phyloP scores from a whole-genome alignment of 2,329 filamentous ascomycete species.

The Leptoxyphium fumago region DNA sequence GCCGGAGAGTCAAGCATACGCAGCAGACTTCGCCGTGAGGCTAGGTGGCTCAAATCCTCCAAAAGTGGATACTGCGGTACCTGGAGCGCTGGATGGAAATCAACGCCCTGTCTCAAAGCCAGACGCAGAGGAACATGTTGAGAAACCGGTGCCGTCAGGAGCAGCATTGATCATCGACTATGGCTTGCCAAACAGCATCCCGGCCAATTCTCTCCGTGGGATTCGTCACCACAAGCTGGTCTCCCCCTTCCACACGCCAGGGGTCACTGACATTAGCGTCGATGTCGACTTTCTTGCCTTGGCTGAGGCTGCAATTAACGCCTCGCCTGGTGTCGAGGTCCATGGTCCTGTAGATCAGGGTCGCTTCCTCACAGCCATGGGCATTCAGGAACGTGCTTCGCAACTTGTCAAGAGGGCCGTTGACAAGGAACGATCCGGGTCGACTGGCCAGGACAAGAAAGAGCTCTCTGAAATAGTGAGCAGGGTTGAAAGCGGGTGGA shows the following conservation, averaged over 20 bases:
- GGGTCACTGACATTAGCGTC: slow-evolving; percentile 73
- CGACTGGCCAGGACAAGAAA: slow-evolving; percentile 23
- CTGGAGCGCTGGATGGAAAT: background rate
- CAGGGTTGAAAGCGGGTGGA: slow-evolving; percentile 60
- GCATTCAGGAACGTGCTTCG: slow-evolving; percentile 63
- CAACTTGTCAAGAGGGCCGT: slow-evolving; percentile 41
- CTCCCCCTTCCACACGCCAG: slow-evolving; percentile 65
- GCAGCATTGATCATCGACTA: slow-evolving; percentile 96
- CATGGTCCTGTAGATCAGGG: slow-evolving; percentile 85
- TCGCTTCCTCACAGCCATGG: slow-evolving; percentile 64
- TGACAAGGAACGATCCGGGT: slow-evolving; percentile 17
- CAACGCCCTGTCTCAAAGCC: slow-evolving; percentile 1
- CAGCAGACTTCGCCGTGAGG: slow-evolving; percentile 63
- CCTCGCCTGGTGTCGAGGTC: slow-evolving; percentile 70
- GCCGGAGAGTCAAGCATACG: slow-evolving; percentile 70
- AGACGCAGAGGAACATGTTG: slow-evolving; percentile 13
- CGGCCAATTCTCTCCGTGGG: slow-evolving; percentile 77
- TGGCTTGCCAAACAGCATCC: slow-evolving; percentile 63
- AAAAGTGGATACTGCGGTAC: slow-evolving; percentile 6
- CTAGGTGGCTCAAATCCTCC: slow-evolving; percentile 52
- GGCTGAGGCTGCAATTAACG: slow-evolving; percentile 63
- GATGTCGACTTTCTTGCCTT: slow-evolving; percentile 88
- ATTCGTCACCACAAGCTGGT: slow-evolving; percentile 65
- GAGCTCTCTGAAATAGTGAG: slow-evolving; percentile 35
- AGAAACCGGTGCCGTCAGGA: slow-evolving; percentile 53